Evolutionary conservation across 768 basidiomycete species (phyloP), one percentile per base, ranked within the genome.

Genomic region (Russula brevipes): DNA sequence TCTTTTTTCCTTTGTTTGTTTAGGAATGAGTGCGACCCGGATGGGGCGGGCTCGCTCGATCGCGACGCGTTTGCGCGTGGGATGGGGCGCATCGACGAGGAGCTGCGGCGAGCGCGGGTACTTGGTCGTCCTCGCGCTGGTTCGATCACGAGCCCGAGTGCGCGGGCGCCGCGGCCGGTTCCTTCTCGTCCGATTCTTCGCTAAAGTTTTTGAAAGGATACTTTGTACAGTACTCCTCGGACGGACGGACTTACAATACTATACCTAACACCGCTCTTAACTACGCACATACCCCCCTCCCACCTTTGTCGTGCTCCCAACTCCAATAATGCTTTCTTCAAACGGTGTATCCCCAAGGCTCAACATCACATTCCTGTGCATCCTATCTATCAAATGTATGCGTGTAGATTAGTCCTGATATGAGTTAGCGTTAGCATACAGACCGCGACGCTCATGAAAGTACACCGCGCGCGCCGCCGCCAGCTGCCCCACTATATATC

Each of bases 51-150:
- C 5, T 77, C 76, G 16, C 76, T 91, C 7, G 80, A 83, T 63
- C 75, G 82, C 2, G 86, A 88, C 17, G 75, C 75, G 17, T 91
- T 91, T 68, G 80, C 82, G 51, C 80, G 78, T 61, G 89, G 88
- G 57, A 89, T 89, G 87, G 88, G 86, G 86, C 80, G 83, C 39
- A 87, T 91, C 33, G 89, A 91, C 70, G 87, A 88, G 70, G 88
- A 89, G 64, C 80, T 91, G 16, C 75, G 85, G 17, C 80, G 81
- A 33, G 77, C 80, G 4, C 82, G 85, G 11, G 30, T 65, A 4
- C 58, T 65, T 31, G 66, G 63, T 49, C 63, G 63, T 1, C 31
- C 63, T 24, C 5, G 54, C 5, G 30, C 51, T 36, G 30, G 61
- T 9, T 62, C 49, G 50, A 24, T 24, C 24, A 24, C 24, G 24